phyloP scores from a whole-genome alignment of 2,329 filamentous ascomycete genomes.

The Ceratocystis harringtonii region DNA sequence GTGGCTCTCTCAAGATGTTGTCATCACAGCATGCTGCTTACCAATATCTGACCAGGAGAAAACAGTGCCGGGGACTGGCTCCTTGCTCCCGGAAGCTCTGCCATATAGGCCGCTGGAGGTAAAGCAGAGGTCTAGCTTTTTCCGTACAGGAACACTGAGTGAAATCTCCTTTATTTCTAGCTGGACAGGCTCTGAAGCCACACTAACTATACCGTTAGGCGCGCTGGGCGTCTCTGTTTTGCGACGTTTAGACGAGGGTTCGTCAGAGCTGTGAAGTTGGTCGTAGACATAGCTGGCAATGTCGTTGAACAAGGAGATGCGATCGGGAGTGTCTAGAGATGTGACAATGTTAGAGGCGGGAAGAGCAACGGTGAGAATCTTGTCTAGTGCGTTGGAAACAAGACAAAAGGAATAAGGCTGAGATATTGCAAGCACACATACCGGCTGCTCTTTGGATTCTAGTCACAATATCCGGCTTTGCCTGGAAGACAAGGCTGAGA shows the following conservation, averaged over 20 bases:
- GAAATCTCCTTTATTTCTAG: constrained; percentile 52
- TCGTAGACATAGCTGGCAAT: constrained; percentile 38
- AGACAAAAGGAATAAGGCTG: not conserved
- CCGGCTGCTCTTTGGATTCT: constrained; percentile 39
- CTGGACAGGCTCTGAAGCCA: constrained; percentile 33
- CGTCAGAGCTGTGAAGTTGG: constrained; percentile 27
- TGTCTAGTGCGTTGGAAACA: not conserved
- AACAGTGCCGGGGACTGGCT: constrained; percentile 37
- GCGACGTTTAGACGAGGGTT: constrained; percentile 38
- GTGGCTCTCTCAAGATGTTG: not conserved
- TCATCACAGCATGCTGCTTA: constrained; percentile 23
- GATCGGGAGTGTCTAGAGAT: constrained; percentile 33
- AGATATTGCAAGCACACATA: constrained; percentile 23
- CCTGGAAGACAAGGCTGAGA: constrained; percentile 37
- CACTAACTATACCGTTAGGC: constrained; percentile 22
- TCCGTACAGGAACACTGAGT: constrained; percentile 50
- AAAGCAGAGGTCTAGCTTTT: constrained; percentile 52
- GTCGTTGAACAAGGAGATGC: constrained; percentile 40
- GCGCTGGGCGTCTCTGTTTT: constrained; percentile 30
- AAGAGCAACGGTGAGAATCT: not conserved
- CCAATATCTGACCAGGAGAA: constrained; percentile 49
- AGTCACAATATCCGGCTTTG: constrained; percentile 40
- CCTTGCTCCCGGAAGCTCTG: constrained; percentile 35
- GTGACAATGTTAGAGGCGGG: not conserved
- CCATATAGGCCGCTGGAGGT: constrained; percentile 46